Evolutionary conservation across 192 early-diverging fungal species (phyloP).

Genomic region (Backusella tuberculispora): DNA sequence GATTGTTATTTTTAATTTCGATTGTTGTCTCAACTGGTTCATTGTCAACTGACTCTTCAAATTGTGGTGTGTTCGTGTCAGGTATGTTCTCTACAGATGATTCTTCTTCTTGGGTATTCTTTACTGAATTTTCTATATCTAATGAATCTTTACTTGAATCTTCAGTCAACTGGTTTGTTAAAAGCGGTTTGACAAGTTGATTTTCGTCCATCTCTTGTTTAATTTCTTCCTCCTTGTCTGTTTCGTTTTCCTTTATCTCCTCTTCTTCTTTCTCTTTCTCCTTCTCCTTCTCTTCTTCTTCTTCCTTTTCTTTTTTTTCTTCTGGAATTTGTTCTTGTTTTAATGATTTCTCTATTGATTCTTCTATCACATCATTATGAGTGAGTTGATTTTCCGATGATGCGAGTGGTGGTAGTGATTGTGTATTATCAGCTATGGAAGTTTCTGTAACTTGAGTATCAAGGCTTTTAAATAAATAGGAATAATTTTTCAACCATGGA

Average conservation of each 20-base stretch:
- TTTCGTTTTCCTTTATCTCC: neutral
- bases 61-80: neutral
- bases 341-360: neutral
- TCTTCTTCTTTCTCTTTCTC: neutral
- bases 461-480: conserved; percentile 25
- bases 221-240: neutral
- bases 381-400: neutral
- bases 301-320: neutral
- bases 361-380: neutral
- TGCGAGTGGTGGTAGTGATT: neutral
- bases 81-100: neutral
- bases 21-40: neutral
- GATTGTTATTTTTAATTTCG: neutral
- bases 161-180: neutral
- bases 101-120: neutral
- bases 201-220: neutral
- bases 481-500: conserved; percentile 40
- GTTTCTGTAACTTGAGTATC: neutral
- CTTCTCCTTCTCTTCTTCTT: neutral
- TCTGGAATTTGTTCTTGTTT: neutral
- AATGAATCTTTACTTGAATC: neutral
- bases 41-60: neutral
- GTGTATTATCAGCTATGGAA: neutral
- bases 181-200: neutral
- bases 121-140: neutral